Conservation (phyloP, 169 alveolate genomes). For the Eimeria falciformis region DNA sequence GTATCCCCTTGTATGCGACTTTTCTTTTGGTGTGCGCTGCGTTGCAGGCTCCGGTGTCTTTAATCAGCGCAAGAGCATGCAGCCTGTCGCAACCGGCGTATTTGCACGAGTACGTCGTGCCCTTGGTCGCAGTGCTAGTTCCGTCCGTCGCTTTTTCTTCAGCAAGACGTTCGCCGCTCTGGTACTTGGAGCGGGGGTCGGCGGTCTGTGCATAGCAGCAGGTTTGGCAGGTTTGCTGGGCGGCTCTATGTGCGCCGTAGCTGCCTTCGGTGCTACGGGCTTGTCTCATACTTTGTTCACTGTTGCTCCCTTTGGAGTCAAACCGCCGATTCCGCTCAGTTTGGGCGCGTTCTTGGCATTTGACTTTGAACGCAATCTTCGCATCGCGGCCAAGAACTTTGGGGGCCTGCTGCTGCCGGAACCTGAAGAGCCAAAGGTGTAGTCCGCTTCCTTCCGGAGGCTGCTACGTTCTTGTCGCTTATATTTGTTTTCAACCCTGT, state of each 20-base stretch:
- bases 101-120: not conserved
- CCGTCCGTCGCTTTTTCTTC: conserved; percentile 34
- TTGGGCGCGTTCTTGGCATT: conserved; percentile 20
- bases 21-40: not conserved
- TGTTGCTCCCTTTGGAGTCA: conserved; percentile 31
- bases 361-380: conserved; percentile 26
- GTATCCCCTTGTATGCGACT: not conserved
- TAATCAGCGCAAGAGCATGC: conserved; percentile 54
- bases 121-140: not conserved
- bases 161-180: conserved; percentile 23
- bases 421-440: too few relatives aligned
- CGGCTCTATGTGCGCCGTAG: conserved; percentile 47
- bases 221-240: conserved; percentile 32
- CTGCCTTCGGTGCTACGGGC: conserved; percentile 3
- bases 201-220: conserved; percentile 43
- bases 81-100: not conserved
- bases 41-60: conserved; percentile 35
- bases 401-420: not conserved
- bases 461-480: too few relatives aligned
- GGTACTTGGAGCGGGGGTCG: conserved; percentile 39
- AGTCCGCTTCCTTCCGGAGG: too few relatives aligned
- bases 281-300: not conserved
- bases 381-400: not conserved
- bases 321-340: conserved; percentile 10
- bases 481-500: too few relatives aligned